Conservation (phyloP, 1,284 basidiomycete species). For the Ustilago cynodontis region DNA sequence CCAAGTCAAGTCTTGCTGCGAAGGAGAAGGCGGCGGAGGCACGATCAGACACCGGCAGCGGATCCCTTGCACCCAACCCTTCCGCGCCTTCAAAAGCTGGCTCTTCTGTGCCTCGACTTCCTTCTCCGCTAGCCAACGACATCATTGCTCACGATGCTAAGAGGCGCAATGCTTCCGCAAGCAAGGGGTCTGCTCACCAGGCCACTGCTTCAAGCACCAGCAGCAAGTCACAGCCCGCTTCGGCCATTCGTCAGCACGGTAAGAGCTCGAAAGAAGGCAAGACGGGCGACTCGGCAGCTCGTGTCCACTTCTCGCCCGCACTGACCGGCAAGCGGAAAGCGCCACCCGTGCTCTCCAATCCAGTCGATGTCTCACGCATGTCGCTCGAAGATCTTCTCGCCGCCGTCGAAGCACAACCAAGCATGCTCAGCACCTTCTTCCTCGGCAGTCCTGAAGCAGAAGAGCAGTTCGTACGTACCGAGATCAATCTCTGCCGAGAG, state of each 20-base stretch:
- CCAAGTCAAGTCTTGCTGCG: constrained; percentile 24
- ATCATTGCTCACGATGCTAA: constrained; percentile 26
- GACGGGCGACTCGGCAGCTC: constrained; percentile 27
- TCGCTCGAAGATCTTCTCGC: constrained; percentile 71
- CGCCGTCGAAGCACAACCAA: constrained; percentile 71
- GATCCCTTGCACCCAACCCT: constrained; percentile 19
- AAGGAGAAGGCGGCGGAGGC: constrained; percentile 28
- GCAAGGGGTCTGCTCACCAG: not conserved
- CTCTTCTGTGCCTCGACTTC: constrained; percentile 26
- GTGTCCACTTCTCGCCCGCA: constrained; percentile 64
- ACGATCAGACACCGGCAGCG: constrained; percentile 15
- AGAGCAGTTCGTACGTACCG: constrained; percentile 72
- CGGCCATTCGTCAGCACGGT: constrained; percentile 45
- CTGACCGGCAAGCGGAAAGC: constrained; percentile 67
- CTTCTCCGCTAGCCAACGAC: constrained; percentile 50
- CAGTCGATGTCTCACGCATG: constrained; percentile 70
- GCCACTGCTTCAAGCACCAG: constrained; percentile 2
- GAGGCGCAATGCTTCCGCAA: constrained; percentile 1
- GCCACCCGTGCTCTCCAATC: constrained; percentile 58
- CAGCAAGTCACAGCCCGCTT: constrained; percentile 45
- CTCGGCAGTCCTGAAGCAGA: constrained; percentile 72
- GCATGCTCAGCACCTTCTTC: constrained; percentile 68
- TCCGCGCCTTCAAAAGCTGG: constrained; percentile 18
- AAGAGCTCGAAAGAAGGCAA: constrained; percentile 47
- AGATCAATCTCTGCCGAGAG: constrained; percentile 71